Conservation (phyloP, 805 yeast genomes). For the Saturnispora bothae region DNA sequence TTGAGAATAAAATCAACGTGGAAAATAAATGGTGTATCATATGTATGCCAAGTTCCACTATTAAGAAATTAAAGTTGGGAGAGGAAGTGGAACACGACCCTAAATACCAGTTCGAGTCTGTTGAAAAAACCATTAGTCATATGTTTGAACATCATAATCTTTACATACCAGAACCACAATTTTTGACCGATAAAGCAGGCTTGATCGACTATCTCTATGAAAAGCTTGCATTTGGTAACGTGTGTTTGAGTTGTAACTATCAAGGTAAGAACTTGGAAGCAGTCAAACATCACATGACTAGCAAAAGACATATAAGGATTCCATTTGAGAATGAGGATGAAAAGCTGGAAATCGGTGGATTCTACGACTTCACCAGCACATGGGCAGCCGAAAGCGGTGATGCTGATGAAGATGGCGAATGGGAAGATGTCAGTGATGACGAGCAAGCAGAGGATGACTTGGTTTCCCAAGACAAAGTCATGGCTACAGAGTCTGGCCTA, state of each 20-base stretch:
- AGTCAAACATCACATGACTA: conserved; percentile 77
- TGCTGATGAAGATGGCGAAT: conserved; percentile 25
- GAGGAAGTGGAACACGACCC: conserved; percentile 2
- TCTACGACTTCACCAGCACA: conserved; percentile 73
- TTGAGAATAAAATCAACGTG: conserved; percentile 36
- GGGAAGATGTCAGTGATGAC: conserved; percentile 22
- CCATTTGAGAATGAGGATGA: conserved; percentile 83
- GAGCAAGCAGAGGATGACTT: conserved; percentile 25
- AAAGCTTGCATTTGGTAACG: conserved; percentile 70
- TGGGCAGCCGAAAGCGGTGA: conserved; percentile 29
- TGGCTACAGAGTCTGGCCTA: conserved; percentile 46
- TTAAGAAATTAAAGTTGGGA: conserved; percentile 1
- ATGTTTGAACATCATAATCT: conserved; percentile 77
- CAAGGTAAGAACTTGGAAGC: conserved; percentile 81
- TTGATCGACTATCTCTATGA: conserved; percentile 68
- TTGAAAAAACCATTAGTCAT: conserved; percentile 47
- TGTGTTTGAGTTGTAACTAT: conserved; percentile 73
- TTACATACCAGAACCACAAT: conserved; percentile 74
- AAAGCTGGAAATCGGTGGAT: conserved; percentile 61
- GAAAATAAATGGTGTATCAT: conserved; percentile 42
- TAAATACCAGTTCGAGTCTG: conserved; percentile 23
- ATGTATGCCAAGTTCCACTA: conserved; percentile 22
- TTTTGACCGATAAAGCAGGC: conserved; percentile 58
- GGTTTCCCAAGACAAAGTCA: conserved; percentile 23
- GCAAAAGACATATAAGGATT: conserved; percentile 78